Evolutionary conservation across 2,329 filamentous ascomycete genomes (phyloP), one percentile per base, ranked within the genome.

Genomic region (Colletotrichum paranaense): DNA sequence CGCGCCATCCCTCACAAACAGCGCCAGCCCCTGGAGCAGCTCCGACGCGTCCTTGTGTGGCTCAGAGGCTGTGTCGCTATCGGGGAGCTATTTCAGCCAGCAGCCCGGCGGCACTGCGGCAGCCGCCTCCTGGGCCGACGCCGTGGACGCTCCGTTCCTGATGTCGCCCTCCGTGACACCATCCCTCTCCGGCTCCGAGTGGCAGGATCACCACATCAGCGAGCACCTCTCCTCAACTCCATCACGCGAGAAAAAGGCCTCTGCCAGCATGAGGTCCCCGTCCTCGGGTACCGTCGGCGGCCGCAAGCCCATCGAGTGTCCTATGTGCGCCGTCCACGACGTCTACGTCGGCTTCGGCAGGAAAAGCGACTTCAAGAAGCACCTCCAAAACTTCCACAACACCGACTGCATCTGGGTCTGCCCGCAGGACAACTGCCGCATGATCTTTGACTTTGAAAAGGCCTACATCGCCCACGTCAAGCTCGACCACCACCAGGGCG

Each of bases 291-390:
- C 42, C 1, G 19, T 49, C 8, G 42, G 8, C 8, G 42, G 63
- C 62, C 71, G 74, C 28, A 78, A 78, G 46, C 71, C 75, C 35
- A 78, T 78, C 52, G 76, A 86, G 77, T 86, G 84, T 75, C 84
- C 84, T 32, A 84, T 86, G 79, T 86, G 84, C 77, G 85, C 83
- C 73, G 77, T 86, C 55, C 84, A 86, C 77, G 83, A 83, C 78
- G 86, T 85, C 74, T 81, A 81, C 19, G 84, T 86, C 28, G 84
- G 84, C 46, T 86, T 86, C 62, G 84, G 84, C 46, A 82, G 84
- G 71, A 86, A 86, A 78, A 85, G 83, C 76, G 84, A 86, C 75
- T 86, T 86, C 76, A 86, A 86, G 80, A 86, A 86, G 79, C 84
- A 86, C 75, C 78, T 86, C n/a, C 83, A 86, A 79, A 85, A 85